Percentiles rank a stretch among this genome's conserved stretches.
These are phyloP conservation scores for Penicillium atrosanguineum DNA, from an alignment of 495 filamentous ascomycete genomes.

Conservation along the genomic window DNA sequence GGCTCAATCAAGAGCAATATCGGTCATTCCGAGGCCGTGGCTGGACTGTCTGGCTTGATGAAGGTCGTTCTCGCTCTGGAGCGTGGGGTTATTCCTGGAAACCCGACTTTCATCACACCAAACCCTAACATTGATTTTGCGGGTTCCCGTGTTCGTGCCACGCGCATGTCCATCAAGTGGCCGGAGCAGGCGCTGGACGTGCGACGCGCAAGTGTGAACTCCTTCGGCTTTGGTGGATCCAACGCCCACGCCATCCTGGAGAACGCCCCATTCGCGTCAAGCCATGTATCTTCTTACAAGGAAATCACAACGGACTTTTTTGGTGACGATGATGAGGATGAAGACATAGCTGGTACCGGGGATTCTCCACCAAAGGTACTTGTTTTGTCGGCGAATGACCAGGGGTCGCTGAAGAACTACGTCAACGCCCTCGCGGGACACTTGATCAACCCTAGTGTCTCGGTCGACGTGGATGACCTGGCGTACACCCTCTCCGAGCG, in stretches of 20 bases:
- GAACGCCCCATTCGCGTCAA: no score
- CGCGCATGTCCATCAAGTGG: not conserved
- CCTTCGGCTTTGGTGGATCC: not conserved
- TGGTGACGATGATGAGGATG: not conserved
- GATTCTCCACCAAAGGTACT: not conserved
- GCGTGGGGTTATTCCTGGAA: slow-evolving; percentile 37
- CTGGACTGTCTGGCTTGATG: slow-evolving; percentile 45
- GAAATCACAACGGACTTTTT: no score
- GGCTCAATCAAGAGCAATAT: slow-evolving; percentile 11
- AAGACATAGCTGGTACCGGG: not conserved
- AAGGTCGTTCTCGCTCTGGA: slow-evolving; percentile 41
- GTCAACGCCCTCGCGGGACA: slow-evolving; percentile 10
- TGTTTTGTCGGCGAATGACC: not conserved
- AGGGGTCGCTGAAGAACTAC: slow-evolving; percentile 8
- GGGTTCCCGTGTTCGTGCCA: not conserved
- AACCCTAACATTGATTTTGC: slow-evolving; percentile 29
- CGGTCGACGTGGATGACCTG: slow-evolving; percentile 16
- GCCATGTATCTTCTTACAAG: not conserved
- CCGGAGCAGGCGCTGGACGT: not conserved
- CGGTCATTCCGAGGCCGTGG: slow-evolving; percentile 36
- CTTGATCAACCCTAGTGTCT: slow-evolving; percentile 1
- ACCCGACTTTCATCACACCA: slow-evolving; percentile 16
- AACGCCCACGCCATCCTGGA: not conserved
- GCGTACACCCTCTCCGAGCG: slow-evolving; percentile 28
- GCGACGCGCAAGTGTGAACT: not conserved